Evolutionary conservation across 306 rosid genomes (phyloP), one percentile per base, ranked within the genome.

Genomic region (Gastrolobium villosum): DNA sequence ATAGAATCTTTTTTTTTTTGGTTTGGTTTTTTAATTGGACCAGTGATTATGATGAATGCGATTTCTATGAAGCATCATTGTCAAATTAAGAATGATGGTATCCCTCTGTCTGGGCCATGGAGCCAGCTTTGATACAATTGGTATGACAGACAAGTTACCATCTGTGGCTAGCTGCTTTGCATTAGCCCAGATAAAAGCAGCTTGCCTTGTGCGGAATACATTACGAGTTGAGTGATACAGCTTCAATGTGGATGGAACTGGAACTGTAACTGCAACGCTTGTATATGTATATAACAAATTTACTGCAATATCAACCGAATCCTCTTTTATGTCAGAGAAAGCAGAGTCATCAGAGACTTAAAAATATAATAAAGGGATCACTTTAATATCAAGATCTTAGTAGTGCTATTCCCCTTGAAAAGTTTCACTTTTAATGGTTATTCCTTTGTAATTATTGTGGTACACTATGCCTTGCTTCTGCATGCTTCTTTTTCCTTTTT

Each of bases 271-370:
- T 81, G 56, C 26, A 26, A 67, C 30, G 20, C 74, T 66, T 65
- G 43, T 67, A 37, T 65, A 1, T 65, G 2, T 64, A 54, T 45
- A 48, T 68, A 40, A 46, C 64, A 67, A 70, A 61, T 57, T 72
- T 71, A 72, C 72, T 63, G 71, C 56, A 7, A 62, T 52, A 10
- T 66, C 60, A 68, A 68, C 74, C 57, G 78, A 75, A 78, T 76
- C 78, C 48, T 71, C 77, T 75, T 66, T 81, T 30, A 66, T 85
- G 84, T 81, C 87, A 81, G 86, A 60, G 43, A 46, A 84, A 66
- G 79, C 87, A 82, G 49, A 75, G 72, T 89, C 74, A 62, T 81
- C 79, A 59, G 76, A 82, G 87, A 85, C 72, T 54, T 10, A 6
- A 56, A 20, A 28, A 9, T 26, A 5, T 14, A 20, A 5, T 70